phyloP scores from a whole-genome alignment of 768 basidiomycete species.

The Clitopilus hobsonii region DNA sequence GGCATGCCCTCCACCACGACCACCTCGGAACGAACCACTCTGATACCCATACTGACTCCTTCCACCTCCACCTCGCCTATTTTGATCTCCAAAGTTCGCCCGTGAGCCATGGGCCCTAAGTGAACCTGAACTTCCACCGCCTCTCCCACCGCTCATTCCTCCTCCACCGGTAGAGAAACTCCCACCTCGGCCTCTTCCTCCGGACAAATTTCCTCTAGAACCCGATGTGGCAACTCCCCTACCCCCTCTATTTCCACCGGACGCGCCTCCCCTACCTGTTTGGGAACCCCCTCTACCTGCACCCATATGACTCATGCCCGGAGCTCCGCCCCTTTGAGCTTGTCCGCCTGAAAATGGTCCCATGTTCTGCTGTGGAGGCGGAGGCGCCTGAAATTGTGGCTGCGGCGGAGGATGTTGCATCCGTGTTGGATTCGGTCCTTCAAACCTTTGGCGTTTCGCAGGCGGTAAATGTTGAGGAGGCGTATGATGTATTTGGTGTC shows the following conservation, averaged over 20 bases:
- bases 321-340: conserved; percentile 33
- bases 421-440: conserved; percentile 59
- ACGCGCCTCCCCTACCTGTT: conserved; percentile 34
- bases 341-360: conserved; percentile 27
- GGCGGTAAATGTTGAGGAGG: conserved; percentile 84
- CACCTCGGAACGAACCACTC: conserved; percentile 47
- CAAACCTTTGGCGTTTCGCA: conserved; percentile 87
- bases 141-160: conserved; percentile 28
- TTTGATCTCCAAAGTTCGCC: conserved; percentile 60
- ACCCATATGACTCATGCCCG: conserved; percentile 30
- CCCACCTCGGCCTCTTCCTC: conserved; percentile 36
- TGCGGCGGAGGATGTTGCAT: conserved; percentile 52
- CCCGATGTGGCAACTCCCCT: conserved; percentile 30
- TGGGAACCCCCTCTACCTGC: conserved; percentile 21
- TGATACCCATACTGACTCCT: conserved; percentile 35
- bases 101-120: conserved; percentile 63
- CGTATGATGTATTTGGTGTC: conserved; percentile 52
- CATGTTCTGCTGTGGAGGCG: conserved; percentile 40
- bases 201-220: conserved; percentile 43
- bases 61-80: conserved; percentile 58
- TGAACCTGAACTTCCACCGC: conserved; percentile 42
- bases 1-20: conserved; percentile 56
- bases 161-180: conserved; percentile 34
- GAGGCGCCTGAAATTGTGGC: conserved; percentile 63
- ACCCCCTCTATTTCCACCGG: conserved; percentile 39